phyloP scores from a whole-genome alignment of 176 grass and related monocot genomes.

The Cenchrus americanus region DNA sequence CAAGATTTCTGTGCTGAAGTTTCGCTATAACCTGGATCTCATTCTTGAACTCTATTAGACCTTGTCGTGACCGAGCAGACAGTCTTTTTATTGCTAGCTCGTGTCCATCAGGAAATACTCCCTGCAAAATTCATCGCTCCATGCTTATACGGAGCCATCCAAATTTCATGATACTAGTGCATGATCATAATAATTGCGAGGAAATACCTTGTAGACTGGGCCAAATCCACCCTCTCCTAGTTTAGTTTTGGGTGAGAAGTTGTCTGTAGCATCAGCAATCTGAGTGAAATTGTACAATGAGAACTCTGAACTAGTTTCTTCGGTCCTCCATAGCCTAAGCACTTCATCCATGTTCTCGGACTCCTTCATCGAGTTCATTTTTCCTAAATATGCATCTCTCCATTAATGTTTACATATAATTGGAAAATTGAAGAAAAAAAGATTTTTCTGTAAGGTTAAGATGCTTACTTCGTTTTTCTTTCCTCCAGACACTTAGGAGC shows the following conservation, averaged over 20 bases:
- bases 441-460: neutral
- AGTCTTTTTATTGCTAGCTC: constrained; percentile 73
- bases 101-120: constrained; percentile 55
- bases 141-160: neutral
- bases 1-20: constrained; percentile 62
- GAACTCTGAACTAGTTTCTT: constrained; percentile 39
- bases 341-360: constrained; percentile 21
- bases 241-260: constrained; percentile 57
- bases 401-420: constrained; percentile 34
- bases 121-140: constrained; percentile 43
- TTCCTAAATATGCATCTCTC: constrained; percentile 29
- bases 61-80: constrained; percentile 55
- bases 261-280: constrained; percentile 52
- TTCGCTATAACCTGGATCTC: constrained; percentile 63
- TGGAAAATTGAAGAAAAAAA: neutral
- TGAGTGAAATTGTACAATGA: constrained; percentile 46
- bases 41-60: constrained; percentile 74
- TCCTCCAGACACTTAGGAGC: constrained; percentile 27
- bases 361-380: constrained; percentile 14
- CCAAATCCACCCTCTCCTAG: constrained; percentile 79
- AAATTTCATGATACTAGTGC: neutral
- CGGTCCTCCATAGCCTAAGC: constrained; percentile 19
- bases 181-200: neutral
- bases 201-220: constrained; percentile 73
- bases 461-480: constrained; percentile 34